phyloP scores from a whole-genome alignment of 2,329 filamentous ascomycete species.

The Paraphoma sp. region DNA sequence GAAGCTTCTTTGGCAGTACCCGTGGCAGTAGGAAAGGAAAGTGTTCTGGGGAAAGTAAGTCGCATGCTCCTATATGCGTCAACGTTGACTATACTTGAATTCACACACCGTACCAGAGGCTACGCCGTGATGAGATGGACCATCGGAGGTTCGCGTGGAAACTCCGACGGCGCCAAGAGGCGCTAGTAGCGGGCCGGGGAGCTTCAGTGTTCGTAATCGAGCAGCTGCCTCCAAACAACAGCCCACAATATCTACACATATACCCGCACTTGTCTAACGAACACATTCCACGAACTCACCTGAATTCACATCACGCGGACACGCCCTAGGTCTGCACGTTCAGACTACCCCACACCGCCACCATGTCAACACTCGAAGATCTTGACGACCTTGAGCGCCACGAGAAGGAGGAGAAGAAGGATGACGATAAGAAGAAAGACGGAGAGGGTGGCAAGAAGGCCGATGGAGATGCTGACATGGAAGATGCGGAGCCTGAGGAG shows the following conservation, averaged over 20 bases:
- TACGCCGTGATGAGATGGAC: not conserved
- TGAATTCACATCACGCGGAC: too few relatives aligned
- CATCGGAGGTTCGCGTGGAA: not conserved
- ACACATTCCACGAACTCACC: too few relatives aligned
- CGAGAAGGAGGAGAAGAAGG: constrained; percentile 74
- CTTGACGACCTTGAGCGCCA: constrained; percentile 87
- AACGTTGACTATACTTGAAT: too few relatives aligned
- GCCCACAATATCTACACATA: not conserved
- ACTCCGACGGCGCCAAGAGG: not conserved
- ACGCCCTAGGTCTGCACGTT: too few relatives aligned
- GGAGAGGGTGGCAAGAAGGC: constrained; percentile 63
- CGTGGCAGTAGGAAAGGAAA: too few relatives aligned
- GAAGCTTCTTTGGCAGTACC: too few relatives aligned
- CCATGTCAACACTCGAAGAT: constrained; percentile 90
- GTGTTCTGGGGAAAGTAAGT: too few relatives aligned
- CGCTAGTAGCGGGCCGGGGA: not conserved
- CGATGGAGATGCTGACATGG: constrained; percentile 87
- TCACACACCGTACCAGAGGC: too few relatives aligned
- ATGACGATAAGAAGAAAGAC: constrained; percentile 59
- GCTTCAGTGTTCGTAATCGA: not conserved
- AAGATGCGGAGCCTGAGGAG: constrained; percentile 72
- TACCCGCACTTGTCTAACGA: not conserved
- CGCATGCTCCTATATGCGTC: too few relatives aligned
- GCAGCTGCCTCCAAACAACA: not conserved
- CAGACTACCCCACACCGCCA: constrained; percentile 27